A percentile compares a stretch with the other conserved stretches of the same genome.
Evolutionary conservation across 139 green algal species (phyloP).

Genomic region (Chlorella sp.): DNA sequence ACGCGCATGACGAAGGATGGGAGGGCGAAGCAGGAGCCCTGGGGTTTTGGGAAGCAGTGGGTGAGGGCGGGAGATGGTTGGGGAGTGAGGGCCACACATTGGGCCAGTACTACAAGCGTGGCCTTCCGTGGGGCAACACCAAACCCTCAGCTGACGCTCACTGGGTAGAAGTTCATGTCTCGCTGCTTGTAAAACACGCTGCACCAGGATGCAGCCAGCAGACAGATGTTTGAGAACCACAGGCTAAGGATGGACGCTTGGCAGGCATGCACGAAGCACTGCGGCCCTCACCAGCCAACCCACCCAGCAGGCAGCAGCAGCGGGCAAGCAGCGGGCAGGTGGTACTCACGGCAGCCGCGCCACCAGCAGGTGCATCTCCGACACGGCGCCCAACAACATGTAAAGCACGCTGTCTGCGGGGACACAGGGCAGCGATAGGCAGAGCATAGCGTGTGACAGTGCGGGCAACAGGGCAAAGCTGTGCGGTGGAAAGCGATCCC

Average conservation of each 20-base stretch:
- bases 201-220: background rate
- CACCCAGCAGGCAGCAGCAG: no score
- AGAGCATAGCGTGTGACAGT: no score
- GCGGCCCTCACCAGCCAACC: no score
- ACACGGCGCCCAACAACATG: conserved; percentile 33
- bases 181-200: conserved; percentile 70
- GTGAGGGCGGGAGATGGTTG: no score
- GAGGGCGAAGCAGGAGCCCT: conserved; percentile 60
- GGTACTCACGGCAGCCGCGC: conserved; percentile 13
- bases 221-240: no score
- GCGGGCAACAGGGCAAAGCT: no score
- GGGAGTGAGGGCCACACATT: conserved; percentile 25
- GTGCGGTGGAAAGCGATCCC: no score
- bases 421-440: conserved; percentile 17
- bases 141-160: background rate
- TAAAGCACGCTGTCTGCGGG: conserved; percentile 55
- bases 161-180: conserved; percentile 38
- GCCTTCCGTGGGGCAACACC: no score
- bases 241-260: no score
- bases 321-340: background rate
- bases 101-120: no score
- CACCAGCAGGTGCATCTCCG: conserved; percentile 42
- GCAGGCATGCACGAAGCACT: no score
- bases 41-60: no score
- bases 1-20: conserved; percentile 53